A percentile compares a stretch with the other conserved stretches of the same genome.
These are phyloP conservation scores for Aspergillus fructus DNA, from an alignment of 2,329 filamentous ascomycete species.

Conservation along the genomic window DNA sequence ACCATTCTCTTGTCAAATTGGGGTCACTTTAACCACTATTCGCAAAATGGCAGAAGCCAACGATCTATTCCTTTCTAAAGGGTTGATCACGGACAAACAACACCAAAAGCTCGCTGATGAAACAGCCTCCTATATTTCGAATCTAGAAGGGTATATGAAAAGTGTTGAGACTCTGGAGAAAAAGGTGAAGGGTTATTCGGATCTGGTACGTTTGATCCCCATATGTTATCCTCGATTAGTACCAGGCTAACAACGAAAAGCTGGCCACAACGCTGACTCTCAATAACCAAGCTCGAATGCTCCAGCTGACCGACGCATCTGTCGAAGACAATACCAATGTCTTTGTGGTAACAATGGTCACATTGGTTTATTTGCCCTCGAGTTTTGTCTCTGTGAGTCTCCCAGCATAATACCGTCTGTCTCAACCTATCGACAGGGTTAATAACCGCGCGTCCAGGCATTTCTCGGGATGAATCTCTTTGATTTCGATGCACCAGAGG, in stretches of 20 bases:
- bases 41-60: conserved; percentile 12
- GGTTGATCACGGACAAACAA: not conserved
- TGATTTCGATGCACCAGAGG: conserved; percentile 11
- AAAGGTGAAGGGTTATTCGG: conserved; percentile 17
- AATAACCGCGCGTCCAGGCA: conserved; percentile 9
- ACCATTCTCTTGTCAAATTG: conserved; percentile 7
- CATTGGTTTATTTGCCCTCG: conserved; percentile 33
- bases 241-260: conserved; percentile 3
- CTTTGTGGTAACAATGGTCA: conserved; percentile 23
- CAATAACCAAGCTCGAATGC: conserved; percentile 15
- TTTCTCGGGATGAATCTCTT: conserved; percentile 25
- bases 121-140: conserved; percentile 9
- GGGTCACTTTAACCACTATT: conserved; percentile 10
- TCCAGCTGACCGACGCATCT: conserved; percentile 15
- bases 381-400: conserved; percentile 37
- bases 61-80: not conserved
- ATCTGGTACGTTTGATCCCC: conserved; percentile 11
- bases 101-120: conserved; percentile 2
- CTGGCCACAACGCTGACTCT: conserved; percentile 15
- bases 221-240: not conserved
- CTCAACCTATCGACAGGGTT: too few species aligned
- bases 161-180: conserved; percentile 17
- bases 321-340: conserved; percentile 26
- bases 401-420: not conserved
- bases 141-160: conserved; percentile 13